Conservation (phyloP, 2,329 filamentous ascomycete genomes). For the Neonectria punicea region DNA sequence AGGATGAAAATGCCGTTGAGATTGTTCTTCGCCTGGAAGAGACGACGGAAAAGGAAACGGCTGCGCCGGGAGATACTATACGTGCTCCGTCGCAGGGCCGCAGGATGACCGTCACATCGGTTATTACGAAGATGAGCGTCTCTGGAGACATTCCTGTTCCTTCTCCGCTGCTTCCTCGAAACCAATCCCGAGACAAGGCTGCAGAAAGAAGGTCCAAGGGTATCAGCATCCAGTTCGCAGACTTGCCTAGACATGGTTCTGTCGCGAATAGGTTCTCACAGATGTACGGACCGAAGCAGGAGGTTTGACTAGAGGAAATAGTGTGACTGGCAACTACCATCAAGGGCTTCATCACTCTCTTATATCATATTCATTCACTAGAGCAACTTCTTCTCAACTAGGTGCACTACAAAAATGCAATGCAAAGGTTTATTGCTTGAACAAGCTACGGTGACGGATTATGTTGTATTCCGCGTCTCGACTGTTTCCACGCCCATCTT, state of each 20-base stretch:
- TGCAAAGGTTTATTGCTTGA: not conserved
- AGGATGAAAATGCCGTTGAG: constrained; percentile 22
- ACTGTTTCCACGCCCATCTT: constrained; percentile 27
- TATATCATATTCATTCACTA: not conserved
- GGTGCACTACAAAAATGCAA: not conserved
- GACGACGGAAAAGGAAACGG: not conserved
- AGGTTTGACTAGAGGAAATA: not conserved
- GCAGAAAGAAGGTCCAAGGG: not conserved
- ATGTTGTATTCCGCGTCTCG: constrained; percentile 14
- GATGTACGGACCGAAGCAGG: not conserved
- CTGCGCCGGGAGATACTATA: not conserved
- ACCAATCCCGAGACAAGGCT: not conserved
- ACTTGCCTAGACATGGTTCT: not conserved
- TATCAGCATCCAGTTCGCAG: not conserved
- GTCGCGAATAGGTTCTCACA: not conserved
- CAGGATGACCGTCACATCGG: not conserved
- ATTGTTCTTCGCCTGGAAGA: constrained; percentile 9
- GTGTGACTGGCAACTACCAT: not conserved
- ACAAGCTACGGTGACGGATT: not conserved
- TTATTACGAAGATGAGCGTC: not conserved
- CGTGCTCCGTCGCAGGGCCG: not conserved
- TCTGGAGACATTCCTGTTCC: not conserved
- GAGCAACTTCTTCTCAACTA: not conserved
- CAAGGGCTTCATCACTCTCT: not conserved
- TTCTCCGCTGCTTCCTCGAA: not conserved